Evolutionary conservation across 73 alveolate genomes (phyloP), one percentile per base, ranked within the genome.

Genomic region (Blepharisma japonicum): DNA sequence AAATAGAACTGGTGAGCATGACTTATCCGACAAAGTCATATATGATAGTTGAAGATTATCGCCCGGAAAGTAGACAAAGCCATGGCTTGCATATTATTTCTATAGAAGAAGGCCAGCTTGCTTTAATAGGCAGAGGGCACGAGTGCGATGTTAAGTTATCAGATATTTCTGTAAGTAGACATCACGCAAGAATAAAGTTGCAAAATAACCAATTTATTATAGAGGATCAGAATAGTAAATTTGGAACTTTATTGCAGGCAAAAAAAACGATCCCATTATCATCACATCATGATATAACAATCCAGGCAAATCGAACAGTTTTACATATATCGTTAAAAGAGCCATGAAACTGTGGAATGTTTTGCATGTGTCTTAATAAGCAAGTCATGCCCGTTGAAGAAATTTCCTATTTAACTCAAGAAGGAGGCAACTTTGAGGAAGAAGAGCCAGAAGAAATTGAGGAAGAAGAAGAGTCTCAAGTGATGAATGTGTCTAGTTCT

Each of bases 101-200:
- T 27, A n/a, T 61, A 11, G 49, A 61, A 23, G n/a, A 8, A 18
- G 49, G 49, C 39, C 18, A 61, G 3, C 14, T 50, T 3, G 55
- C 55, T 78, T 47, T 68, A 56, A 66, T 85, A 23, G 95, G 95
- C 0, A 80, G 95, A 88, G 90, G 92, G 20, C 86, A 86, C 50
- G 90, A 85, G 32, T 80, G 87, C 50, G 92, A 88, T 77, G 70
- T 88, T 6, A 86, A 86, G 68, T 68, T 88, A 1, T 81, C 82
- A 84, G 95, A 88, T 74, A 88, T 88, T n/a, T 85, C 92, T 18
- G 95, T 88, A 2, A 83, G 91, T 11, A 80, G 95, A 81, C 77
- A 79, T 38, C 95, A 88, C 74, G 91, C 92, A 68, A 82, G 86
- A 23, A 81, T 92, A 6, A 71, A 61, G 71, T 71, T 61, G 11